Evolutionary conservation across 2,329 filamentous ascomycete species (phyloP), one percentile per base, ranked within the genome.

Genomic region (Pyricularia sp.): DNA sequence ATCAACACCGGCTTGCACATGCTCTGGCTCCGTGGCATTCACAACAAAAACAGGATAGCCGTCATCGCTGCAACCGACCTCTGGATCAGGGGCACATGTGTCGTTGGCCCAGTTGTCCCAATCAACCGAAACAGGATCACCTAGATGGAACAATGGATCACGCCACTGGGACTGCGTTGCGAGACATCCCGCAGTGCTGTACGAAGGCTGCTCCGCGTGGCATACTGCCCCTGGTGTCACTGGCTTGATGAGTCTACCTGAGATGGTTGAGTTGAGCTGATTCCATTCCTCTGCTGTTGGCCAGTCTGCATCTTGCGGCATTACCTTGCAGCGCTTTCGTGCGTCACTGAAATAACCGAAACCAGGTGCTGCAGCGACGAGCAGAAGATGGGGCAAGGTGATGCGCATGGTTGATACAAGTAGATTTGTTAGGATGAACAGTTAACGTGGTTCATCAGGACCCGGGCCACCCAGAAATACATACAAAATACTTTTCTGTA

Each of bases 61-160:
- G n/a, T 66, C 70, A 62, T 70, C 64, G 65, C 71, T 76, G 65
- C 78, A 83, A 0, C 77, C 73, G 57, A 69, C 64, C 6, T 68
- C 66, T 0, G 73, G 67, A 65, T 77, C 68, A 1, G 81, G 81
- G 55, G 83, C 73, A 70, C 81, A 84, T 13, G 79, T 78, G 71
- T 79, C 79, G 68, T 84, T 81, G 66, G 76, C 76, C 70, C 74
- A 82, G 62, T 80, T 78, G 65, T 81, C 72, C 70, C 70, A 72
- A 66, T 74, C 69, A 66, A 71, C 71, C 61, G 75, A 75, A 49
- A 78, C 69, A 6, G 76, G 76, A 65, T 78, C 69, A 2, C 66
- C 64, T 7, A 72, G 67, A 69, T 79, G 75, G 66, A 75, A 77
- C 30, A 70, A 69, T 33, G 73, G 26, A n/a, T 26, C 30, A 22